These are phyloP conservation scores for Lachnellula cervina DNA, from an alignment of 2,329 filamentous ascomycete genomes.

Conservation along the genomic window DNA sequence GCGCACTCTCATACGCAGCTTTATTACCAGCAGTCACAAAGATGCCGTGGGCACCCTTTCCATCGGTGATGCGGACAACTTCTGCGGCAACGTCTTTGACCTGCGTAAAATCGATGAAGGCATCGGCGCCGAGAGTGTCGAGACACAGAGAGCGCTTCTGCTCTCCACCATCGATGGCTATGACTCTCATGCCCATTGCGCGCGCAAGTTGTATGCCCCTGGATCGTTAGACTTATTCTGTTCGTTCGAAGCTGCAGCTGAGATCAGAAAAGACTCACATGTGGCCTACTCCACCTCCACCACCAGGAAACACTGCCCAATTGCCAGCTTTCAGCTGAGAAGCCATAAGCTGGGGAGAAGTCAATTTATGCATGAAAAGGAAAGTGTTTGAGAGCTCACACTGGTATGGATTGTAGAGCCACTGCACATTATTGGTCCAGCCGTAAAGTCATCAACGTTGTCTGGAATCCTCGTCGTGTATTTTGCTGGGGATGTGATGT, in stretches of 20 bases:
- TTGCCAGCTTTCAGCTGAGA: background rate
- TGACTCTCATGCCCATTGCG: conserved; percentile 9
- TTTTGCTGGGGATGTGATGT: conserved; percentile 3
- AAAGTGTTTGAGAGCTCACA: background rate
- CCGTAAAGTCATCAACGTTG: conserved; percentile 7
- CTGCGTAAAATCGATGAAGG: conserved; percentile 73
- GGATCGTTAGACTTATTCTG: background rate
- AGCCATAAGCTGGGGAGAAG: background rate
- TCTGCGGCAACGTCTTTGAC: conserved; percentile 78
- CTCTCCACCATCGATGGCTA: conserved; percentile 6
- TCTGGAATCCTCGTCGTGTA: conserved; percentile 10
- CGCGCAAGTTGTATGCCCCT: conserved; percentile 19
- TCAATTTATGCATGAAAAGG: background rate
- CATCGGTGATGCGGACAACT: conserved; percentile 44
- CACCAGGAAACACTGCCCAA: background rate
- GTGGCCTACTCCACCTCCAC: background rate
- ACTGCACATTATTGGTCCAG: conserved; percentile 9
- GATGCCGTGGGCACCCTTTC: conserved; percentile 9
- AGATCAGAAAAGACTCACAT: background rate
- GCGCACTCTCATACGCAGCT: conserved; percentile 6
- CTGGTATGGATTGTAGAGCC: conserved; percentile 5
- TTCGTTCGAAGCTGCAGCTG: background rate
- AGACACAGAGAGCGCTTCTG: conserved; percentile 2
- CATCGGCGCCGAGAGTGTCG: conserved; percentile 55
- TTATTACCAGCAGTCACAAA: conserved; percentile 9